Evolutionary conservation across 2,329 filamentous ascomycete species (phyloP).

Genomic region (Colletotrichum caudatum): DNA sequence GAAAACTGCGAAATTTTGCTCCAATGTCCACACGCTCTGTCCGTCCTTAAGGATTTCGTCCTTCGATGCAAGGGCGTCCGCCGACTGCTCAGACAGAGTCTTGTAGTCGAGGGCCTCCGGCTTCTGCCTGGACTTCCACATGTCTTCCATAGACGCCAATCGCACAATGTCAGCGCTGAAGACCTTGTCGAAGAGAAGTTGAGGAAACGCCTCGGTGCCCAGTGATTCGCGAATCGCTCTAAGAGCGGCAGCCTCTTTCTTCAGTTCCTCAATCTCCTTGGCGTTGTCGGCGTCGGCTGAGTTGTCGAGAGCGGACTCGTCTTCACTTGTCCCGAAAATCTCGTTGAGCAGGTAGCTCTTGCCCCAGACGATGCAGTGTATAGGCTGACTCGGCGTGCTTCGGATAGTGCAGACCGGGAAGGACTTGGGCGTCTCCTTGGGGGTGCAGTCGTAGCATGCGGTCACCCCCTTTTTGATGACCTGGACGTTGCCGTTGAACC

Average conservation of each 20-base stretch:
- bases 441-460: constrained; percentile 95
- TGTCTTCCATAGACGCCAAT: constrained; percentile 87
- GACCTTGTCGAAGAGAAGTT: constrained; percentile 91
- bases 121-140: constrained; percentile 89
- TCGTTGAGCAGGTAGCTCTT: constrained; percentile 97
- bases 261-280: constrained; percentile 88
- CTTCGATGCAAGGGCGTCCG: constrained; percentile 61
- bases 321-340: constrained; percentile 91
- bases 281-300: constrained; percentile 85
- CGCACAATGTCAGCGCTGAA: constrained; percentile 88
- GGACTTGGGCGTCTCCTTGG: constrained; percentile 89
- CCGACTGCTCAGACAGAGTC: constrained; percentile 65
- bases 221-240: constrained; percentile 86
- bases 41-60: constrained; percentile 72
- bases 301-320: constrained; percentile 84
- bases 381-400: constrained; percentile 94
- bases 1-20: constrained; percentile 89
- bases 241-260: constrained; percentile 84
- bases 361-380: constrained; percentile 98
- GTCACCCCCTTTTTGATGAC: constrained; percentile 93
- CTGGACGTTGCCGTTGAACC: constrained; percentile 97
- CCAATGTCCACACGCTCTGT: constrained; percentile 82
- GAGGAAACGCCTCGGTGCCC: constrained; percentile 80
- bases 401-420: constrained; percentile 98
- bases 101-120: constrained; percentile 81